phyloP scores from a whole-genome alignment of 306 rosid genomes.

The Cucumis sativus region DNA sequence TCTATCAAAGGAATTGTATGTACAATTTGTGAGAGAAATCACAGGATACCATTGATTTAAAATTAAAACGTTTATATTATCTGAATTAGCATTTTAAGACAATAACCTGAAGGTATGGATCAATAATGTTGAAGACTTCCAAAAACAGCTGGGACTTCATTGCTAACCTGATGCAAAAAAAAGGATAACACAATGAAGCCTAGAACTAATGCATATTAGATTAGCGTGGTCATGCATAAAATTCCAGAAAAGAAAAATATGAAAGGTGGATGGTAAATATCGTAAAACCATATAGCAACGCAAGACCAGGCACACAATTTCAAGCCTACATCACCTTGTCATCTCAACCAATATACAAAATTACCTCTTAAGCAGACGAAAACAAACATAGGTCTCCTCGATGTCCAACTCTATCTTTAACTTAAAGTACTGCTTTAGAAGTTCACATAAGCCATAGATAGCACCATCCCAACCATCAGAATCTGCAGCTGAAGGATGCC shows the following conservation, averaged over 20 bases:
- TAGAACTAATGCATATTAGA: not conserved
- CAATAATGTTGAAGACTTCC: slow-evolving; percentile 36
- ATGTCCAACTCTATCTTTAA: slow-evolving; percentile 56
- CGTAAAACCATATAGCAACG: not conserved
- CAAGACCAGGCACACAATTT: slow-evolving; percentile 3
- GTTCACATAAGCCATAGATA: slow-evolving; percentile 39
- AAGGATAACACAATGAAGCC: slow-evolving; percentile 2
- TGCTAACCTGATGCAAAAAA: slow-evolving; percentile 48
- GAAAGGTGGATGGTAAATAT: not conserved
- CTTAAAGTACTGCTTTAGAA: slow-evolving; percentile 65
- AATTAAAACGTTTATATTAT: not conserved
- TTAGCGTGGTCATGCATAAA: not conserved
- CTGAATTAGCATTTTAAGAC: not conserved
- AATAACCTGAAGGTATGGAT: slow-evolving; percentile 77
- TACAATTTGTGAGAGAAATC: not conserved
- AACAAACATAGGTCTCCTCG: slow-evolving; percentile 83
- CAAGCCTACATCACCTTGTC: not conserved
- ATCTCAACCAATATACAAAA: slow-evolving; percentile 2
- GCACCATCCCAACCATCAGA: slow-evolving; percentile 37
- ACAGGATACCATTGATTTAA: not conserved
- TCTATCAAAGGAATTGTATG: not conserved
- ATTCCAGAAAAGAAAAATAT: not conserved
- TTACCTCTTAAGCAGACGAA: slow-evolving; percentile 74
- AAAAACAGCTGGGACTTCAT: slow-evolving; percentile 42
- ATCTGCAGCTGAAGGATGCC: slow-evolving; percentile 25